Evolutionary conservation across 495 filamentous ascomycete genomes (phyloP).

Genomic region (Aspergillus hancockii): DNA sequence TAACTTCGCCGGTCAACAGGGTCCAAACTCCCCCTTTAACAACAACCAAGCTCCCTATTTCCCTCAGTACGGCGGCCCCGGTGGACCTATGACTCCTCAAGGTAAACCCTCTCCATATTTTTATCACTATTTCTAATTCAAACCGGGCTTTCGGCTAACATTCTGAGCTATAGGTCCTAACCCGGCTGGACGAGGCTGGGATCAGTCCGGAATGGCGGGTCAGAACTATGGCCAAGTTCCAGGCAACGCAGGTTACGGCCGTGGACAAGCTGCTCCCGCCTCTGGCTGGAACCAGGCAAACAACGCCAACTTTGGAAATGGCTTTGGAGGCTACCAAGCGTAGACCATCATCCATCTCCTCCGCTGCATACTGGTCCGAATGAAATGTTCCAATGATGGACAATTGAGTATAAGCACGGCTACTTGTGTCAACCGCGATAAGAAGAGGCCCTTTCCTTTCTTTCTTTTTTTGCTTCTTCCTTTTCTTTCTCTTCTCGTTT

Average conservation of each 20-base stretch:
- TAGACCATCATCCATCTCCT: slow-evolving; percentile 27
- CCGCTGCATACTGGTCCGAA: slow-evolving; percentile 16
- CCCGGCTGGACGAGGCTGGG: slow-evolving; percentile 63
- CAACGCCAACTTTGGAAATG: slow-evolving; percentile 51
- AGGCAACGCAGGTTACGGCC: slow-evolving; percentile 79
- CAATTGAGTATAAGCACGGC: slow-evolving; percentile 7
- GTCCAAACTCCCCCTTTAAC: slow-evolving; percentile 60
- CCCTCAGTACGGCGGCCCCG: slow-evolving; percentile 78
- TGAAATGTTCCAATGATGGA: slow-evolving; percentile 10
- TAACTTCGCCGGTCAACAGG: slow-evolving; percentile 72
- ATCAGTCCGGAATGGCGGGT: slow-evolving; percentile 58
- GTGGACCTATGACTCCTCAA: slow-evolving; percentile 74
- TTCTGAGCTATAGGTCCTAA: slow-evolving; percentile 50
- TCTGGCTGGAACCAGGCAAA: slow-evolving; percentile 70
- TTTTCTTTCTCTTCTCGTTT: slow-evolving; percentile 14
- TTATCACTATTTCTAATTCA: slow-evolving; percentile 16
- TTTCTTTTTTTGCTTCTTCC: slow-evolving; percentile 16
- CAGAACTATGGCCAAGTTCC: slow-evolving; percentile 63
- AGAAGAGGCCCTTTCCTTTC: slow-evolving; percentile 16
- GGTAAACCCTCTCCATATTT: slow-evolving; percentile 51
- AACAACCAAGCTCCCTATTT: slow-evolving; percentile 83
- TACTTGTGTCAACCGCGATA: slow-evolving; percentile 15
- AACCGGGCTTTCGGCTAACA: slow-evolving; percentile 27
- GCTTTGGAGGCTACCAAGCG: slow-evolving; percentile 56
- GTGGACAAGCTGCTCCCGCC: slow-evolving; percentile 73